Conservation (phyloP, 768 basidiomycete genomes). For the Pulveroboletus sp. region DNA sequence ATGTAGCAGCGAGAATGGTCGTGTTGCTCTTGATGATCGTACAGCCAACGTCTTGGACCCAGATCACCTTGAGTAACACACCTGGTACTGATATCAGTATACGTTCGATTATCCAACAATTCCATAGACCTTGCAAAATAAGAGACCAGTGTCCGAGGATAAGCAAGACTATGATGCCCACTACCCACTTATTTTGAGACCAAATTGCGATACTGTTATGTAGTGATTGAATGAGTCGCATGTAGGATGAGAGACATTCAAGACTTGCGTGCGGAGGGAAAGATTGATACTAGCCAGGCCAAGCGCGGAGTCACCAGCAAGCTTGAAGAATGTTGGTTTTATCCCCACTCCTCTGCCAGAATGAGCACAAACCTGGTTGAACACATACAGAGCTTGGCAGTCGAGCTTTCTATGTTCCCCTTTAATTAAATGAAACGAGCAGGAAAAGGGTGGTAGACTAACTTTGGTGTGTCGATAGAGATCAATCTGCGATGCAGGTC, state of each 20-base stretch:
- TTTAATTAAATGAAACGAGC: not conserved
- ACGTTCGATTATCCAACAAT: not conserved
- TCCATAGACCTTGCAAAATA: slow-evolving; percentile 51
- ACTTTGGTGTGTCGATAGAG: slow-evolving; percentile 35
- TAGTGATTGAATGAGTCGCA: slow-evolving; percentile 10
- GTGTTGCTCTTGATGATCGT: slow-evolving; percentile 57
- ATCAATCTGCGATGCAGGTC: slow-evolving; percentile 18
- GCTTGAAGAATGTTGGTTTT: slow-evolving; percentile 18
- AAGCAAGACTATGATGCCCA: slow-evolving; percentile 45
- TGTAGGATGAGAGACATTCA: not conserved
- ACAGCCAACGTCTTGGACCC: slow-evolving; percentile 48
- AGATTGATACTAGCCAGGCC: slow-evolving; percentile 46
- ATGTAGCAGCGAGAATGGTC: slow-evolving; percentile 59
- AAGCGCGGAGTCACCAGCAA: slow-evolving; percentile 41
- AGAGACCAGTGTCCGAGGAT: slow-evolving; percentile 69
- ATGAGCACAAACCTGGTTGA: slow-evolving; percentile 37
- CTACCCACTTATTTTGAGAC: slow-evolving; percentile 52
- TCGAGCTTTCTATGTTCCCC: slow-evolving; percentile 31
- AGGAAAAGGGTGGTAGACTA: not conserved
- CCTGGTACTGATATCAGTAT: slow-evolving; percentile 33
- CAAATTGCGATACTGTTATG: slow-evolving; percentile 55
- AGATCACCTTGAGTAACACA: slow-evolving; percentile 52
- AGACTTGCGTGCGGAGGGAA: slow-evolving; percentile 40
- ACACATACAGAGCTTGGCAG: slow-evolving; percentile 45
- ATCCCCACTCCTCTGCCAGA: not conserved